Conservation (phyloP, 176 grass and related monocot species). For the Rhipidocladum racemiflorum region DNA sequence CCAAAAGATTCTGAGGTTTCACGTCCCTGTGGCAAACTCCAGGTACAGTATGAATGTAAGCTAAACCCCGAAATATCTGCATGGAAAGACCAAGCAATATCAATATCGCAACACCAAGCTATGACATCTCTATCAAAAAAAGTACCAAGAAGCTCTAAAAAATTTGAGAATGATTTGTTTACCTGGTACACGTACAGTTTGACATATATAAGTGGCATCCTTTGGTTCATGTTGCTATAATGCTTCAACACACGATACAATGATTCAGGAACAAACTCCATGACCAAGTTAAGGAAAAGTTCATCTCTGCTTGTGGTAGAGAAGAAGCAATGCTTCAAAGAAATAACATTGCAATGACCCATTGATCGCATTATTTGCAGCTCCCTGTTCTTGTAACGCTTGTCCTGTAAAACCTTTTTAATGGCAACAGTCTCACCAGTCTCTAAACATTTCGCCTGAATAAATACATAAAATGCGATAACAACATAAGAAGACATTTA, state of each 20-base stretch:
- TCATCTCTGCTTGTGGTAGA: slow-evolving; percentile 94
- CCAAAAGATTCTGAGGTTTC: slow-evolving; percentile 97
- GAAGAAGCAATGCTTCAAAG: slow-evolving; percentile 96
- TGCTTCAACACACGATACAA: slow-evolving; percentile 84
- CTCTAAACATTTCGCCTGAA: slow-evolving; percentile 92
- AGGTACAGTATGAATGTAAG: slow-evolving; percentile 90
- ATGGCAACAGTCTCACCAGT: slow-evolving; percentile 85
- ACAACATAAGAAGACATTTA: not conserved
- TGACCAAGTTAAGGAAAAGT: slow-evolving; percentile 95
- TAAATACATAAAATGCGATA: not conserved
- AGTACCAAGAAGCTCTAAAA: not conserved
- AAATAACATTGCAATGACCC: slow-evolving; percentile 89
- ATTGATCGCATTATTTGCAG: slow-evolving; percentile 88
- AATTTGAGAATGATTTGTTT: not conserved
- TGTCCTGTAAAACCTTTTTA: slow-evolving; percentile 97
- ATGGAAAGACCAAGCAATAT: slow-evolving; percentile 23
- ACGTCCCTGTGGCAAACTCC: slow-evolving; percentile 97
- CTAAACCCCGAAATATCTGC: slow-evolving; percentile 90
- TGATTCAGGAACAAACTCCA: slow-evolving; percentile 93
- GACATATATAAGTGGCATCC: slow-evolving; percentile 92
- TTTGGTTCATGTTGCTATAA: slow-evolving; percentile 95
- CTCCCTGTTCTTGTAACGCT: slow-evolving; percentile 91
- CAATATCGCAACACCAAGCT: not conserved
- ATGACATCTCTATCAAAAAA: slow-evolving; percentile 1
- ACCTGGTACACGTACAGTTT: slow-evolving; percentile 97